Conservation (phyloP, 1,284 basidiomycete genomes). For the Tilletia indica region DNA sequence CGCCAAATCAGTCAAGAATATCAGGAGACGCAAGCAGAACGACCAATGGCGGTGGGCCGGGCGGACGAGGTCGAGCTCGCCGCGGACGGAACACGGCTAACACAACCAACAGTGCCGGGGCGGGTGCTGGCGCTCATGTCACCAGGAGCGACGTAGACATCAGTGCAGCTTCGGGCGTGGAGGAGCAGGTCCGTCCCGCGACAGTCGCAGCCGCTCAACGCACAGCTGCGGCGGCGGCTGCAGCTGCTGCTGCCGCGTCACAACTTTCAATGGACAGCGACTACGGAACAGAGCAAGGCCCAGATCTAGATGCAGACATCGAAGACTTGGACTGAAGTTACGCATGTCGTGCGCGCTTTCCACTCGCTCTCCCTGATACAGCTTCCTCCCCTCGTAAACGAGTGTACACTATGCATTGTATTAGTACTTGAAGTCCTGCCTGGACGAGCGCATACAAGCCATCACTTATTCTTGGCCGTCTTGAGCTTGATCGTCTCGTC, state of each 20-base stretch:
- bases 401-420: neutral
- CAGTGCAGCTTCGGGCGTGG: neutral
- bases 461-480: constrained; percentile 89
- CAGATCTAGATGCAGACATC: constrained; percentile 11
- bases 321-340: constrained; percentile 14
- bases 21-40: constrained; percentile 2
- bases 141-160: neutral
- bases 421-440: neutral
- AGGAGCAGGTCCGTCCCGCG: neutral
- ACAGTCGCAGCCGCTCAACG: constrained; percentile 4
- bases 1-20: constrained; percentile 2
- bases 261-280: constrained; percentile 9
- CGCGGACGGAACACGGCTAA: neutral
- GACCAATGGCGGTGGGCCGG: neutral
- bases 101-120: constrained; percentile 6
- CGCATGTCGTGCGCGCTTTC: neutral
- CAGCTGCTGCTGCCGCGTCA: neutral
- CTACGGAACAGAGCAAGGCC: neutral
- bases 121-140: neutral
- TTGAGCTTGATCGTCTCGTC: constrained; percentile 84
- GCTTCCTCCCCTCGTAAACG: neutral
- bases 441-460: neutral
- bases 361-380: neutral
- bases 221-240: constrained; percentile 1
- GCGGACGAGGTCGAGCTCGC: no score